Evolutionary conservation across 257 asterid genomes (phyloP).

Genomic region (Solanum pennellii): DNA sequence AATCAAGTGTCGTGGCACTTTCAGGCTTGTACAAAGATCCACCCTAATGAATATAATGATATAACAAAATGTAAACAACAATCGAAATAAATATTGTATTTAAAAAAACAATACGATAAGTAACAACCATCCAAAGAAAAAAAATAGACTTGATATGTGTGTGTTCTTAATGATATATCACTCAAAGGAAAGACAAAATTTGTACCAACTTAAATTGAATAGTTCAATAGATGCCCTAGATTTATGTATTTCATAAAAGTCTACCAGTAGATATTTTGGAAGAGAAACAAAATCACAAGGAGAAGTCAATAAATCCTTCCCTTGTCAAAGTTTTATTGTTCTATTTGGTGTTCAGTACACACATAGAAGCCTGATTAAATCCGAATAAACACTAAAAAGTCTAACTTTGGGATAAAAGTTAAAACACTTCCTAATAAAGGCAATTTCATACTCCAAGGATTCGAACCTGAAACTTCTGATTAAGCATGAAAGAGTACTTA

Average conservation of each 20-base stretch:
- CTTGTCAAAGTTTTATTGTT: neutral
- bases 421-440: neutral
- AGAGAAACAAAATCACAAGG: neutral
- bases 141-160: neutral
- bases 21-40: neutral
- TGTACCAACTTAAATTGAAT: neutral
- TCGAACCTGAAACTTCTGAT: too few species aligned
- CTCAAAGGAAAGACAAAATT: neutral
- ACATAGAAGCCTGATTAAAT: neutral
- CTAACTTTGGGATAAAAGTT: too few species aligned
- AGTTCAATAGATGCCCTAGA: neutral
- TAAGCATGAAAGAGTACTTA: too few species aligned
- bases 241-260: neutral
- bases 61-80: too few species aligned
- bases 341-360: too few species aligned
- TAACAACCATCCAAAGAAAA: neutral
- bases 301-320: neutral
- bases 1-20: neutral
- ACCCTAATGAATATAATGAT: neutral
- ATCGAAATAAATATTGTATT: neutral
- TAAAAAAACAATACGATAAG: neutral
- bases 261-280: neutral
- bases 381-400: too few species aligned
- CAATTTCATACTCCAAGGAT: accelerated
- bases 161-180: neutral